Evolutionary conservation across 345 rosid species (phyloP).

Genomic region (Turritis glabra): DNA sequence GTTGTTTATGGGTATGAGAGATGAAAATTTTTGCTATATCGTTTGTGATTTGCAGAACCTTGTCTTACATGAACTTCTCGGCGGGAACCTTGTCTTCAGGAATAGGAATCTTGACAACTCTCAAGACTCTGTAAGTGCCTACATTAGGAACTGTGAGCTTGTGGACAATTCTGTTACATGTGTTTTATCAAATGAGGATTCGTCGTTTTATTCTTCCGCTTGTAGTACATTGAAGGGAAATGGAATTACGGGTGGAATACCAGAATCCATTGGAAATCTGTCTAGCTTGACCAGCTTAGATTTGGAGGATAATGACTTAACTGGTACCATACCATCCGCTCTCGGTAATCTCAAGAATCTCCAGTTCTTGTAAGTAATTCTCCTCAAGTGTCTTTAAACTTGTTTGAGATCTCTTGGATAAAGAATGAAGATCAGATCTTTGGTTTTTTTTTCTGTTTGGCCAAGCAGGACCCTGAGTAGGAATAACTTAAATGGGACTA

Average conservation of each 20-base stretch:
- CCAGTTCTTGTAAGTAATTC: slow-evolving; percentile 76
- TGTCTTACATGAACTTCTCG: slow-evolving; percentile 79
- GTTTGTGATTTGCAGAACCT: slow-evolving; percentile 58
- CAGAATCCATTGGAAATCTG: slow-evolving; percentile 78
- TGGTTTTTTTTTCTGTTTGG: slow-evolving; percentile 19
- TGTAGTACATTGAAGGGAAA: slow-evolving; percentile 83
- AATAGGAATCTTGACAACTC: slow-evolving; percentile 66
- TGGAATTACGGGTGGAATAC: slow-evolving; percentile 83
- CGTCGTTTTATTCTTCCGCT: neutral
- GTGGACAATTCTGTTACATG: neutral
- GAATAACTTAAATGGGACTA: slow-evolving; percentile 70
- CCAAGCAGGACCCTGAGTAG: slow-evolving; percentile 74
- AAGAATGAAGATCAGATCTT: neutral
- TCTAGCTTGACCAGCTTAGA: slow-evolving; percentile 80
- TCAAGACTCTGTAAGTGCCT: slow-evolving; percentile 68
- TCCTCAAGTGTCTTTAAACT: slow-evolving; percentile 1
- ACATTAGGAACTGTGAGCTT: neutral
- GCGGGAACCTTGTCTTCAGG: slow-evolving; percentile 72
- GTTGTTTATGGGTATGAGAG: neutral
- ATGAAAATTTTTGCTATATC: neutral
- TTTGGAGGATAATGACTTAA: slow-evolving; percentile 77
- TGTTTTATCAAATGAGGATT: neutral
- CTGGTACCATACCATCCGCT: slow-evolving; percentile 76
- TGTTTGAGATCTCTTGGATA: neutral
- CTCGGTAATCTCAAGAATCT: slow-evolving; percentile 79